These are phyloP conservation scores for Pseudogymnoascus destructans DNA, from an alignment of 2,329 filamentous ascomycete genomes.

Conservation along the genomic window DNA sequence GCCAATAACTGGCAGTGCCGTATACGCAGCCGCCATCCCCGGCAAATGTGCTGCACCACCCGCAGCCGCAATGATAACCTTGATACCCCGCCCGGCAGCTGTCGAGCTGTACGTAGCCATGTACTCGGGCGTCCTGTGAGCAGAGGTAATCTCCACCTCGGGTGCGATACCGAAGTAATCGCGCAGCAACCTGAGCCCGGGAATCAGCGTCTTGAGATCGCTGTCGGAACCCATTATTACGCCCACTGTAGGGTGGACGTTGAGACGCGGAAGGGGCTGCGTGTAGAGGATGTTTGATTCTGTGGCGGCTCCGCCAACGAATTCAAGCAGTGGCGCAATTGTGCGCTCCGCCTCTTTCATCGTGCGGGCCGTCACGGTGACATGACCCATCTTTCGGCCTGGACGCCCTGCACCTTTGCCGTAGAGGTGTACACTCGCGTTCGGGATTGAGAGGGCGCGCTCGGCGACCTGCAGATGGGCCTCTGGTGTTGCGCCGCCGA, in stretches of 20 bases:
- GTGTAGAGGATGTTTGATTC: background rate
- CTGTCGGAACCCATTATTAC: constrained; percentile 79
- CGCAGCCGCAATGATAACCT: constrained; percentile 63
- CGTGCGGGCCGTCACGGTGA: constrained; percentile 63
- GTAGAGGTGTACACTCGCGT: constrained; percentile 69
- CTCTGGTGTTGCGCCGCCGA: constrained; percentile 52
- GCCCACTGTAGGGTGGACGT: constrained; percentile 45
- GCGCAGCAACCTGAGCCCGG: constrained; percentile 51
- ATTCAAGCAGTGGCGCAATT: constrained; percentile 55
- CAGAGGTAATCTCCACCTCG: constrained; percentile 64
- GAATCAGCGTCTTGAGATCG: constrained; percentile 54
- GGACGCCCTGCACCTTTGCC: constrained; percentile 71
- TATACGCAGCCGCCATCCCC: constrained; percentile 63
- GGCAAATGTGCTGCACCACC: constrained; percentile 62
- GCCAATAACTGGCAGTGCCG: constrained; percentile 61
- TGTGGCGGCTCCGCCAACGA: constrained; percentile 39
- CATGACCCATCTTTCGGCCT: constrained; percentile 87
- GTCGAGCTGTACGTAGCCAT: constrained; percentile 56
- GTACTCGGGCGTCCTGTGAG: constrained; percentile 58
- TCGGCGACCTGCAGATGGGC: constrained; percentile 46
- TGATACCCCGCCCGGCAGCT: constrained; percentile 52
- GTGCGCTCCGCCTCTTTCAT: constrained; percentile 55
- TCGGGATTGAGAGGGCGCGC: constrained; percentile 42
- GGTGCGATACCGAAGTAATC: constrained; percentile 56
- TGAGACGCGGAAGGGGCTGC: constrained; percentile 14